Conservation (phyloP, 176 grass and related monocot genomes). For the Zoysia japonica region DNA sequence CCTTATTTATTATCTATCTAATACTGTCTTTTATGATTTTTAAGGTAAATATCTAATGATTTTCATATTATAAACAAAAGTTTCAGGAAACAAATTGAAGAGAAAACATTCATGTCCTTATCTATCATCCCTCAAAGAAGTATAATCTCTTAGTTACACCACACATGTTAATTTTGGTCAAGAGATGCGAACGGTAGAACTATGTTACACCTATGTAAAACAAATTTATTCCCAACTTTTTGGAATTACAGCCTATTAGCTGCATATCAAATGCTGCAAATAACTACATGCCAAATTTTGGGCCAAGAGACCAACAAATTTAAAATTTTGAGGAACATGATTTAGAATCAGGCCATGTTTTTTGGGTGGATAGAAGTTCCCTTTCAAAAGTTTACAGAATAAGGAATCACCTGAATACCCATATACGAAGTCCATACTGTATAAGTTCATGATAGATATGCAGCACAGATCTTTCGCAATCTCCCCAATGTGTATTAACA, state of each 20-base stretch:
- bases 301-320: constrained; percentile 5
- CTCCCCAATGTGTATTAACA: constrained; percentile 72
- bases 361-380: neutral
- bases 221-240: neutral
- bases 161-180: neutral
- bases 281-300: neutral
- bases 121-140: constrained; percentile 15
- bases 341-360: constrained; percentile 9
- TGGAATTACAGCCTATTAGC: neutral
- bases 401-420: constrained; percentile 93
- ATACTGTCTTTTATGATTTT: constrained; percentile 5
- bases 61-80: constrained; percentile 20
- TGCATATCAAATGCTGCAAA: neutral
- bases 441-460: constrained; percentile 94
- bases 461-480: constrained; percentile 75
- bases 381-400: constrained; percentile 1
- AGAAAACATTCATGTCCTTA: neutral
- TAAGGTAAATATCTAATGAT: neutral
- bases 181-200: neutral
- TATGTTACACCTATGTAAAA: neutral
- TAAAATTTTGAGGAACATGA: constrained; percentile 1
- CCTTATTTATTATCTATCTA: constrained; percentile 18
- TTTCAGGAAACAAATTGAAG: neutral
- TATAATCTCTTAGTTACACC: neutral
- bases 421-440: constrained; percentile 81